Base-by-base conservation (phyloP, 805 yeast genomes). In the Wickerhamomyces canadensis region DNA sequence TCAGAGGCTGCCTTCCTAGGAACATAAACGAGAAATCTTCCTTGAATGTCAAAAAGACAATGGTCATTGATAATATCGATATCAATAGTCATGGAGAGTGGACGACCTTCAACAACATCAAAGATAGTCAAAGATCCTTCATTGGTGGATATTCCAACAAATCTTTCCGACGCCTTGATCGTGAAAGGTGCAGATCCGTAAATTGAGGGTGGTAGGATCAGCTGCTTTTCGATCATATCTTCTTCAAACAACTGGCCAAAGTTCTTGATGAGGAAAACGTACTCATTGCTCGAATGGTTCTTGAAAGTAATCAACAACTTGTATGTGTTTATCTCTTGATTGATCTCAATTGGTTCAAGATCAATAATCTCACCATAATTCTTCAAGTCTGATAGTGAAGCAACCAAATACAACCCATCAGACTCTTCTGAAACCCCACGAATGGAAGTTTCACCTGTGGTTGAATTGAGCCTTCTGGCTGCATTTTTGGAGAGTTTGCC, bases 11-110 rank as follows among this genome's bases (percentile, higher is more conserved):
- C 37, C 1, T 18, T 12, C 4, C 41, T 31, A 59, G 42, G 68
- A 58, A 37, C 76, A 58, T 40, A 77, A 44, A 47, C 44, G 17
- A 54, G 40, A 15, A 36, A n/a, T 69, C 74, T 10, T 61, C 69
- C 31, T 62, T 64, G 19, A 53, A 64, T 19, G 70, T 70, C 37
- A 74, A 54, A 48, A 59, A 64, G 16, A 66, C 65, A 2, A 67
- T 68, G 2, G 69, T 69, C 40, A 64, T 62, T 33, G 47, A 33
- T 18, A 26, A 40, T 45, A 14, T 30, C 16, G 19, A 48, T 49
- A 15, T 54, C 47, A 9, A 45, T 36, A 22, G 37, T 41, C 14
- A 40, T 24, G 1, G 56, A 27, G 9, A 51, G 24, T 4, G 52
- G 54, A 15, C 41, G 45, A 5, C 47, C 40, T 6, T 38, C 25